A percentile compares a stretch with the other conserved stretches of the same genome.
Evolutionary conservation across 306 rosid genomes (phyloP).

Genomic region (Betula pendula): DNA sequence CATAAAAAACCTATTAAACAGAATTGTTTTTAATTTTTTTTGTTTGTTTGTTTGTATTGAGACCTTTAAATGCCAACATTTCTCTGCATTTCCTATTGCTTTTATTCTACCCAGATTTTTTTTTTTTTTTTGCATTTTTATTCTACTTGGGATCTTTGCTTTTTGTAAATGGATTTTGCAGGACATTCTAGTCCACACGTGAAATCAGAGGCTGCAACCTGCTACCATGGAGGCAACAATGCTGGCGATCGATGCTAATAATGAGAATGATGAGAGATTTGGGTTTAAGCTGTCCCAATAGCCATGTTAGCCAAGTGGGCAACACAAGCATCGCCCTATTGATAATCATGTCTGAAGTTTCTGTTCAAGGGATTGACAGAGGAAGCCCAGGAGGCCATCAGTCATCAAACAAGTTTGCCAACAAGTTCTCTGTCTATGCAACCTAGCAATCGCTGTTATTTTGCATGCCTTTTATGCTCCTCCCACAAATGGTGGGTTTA

Average conservation of each 20-base stretch:
- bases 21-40: too few species aligned
- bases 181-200: background rate
- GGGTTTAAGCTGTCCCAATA: background rate
- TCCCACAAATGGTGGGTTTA: background rate
- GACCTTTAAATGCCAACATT: too few species aligned
- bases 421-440: background rate
- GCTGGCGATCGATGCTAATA: conserved; percentile 13
- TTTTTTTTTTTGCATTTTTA: background rate
- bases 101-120: background rate
- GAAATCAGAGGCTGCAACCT: background rate
- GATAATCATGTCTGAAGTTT: background rate
- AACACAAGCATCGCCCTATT: background rate
- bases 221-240: background rate
- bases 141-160: background rate
- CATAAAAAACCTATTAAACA: too few species aligned
- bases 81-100: background rate
- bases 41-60: background rate
- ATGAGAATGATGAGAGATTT: background rate
- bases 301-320: background rate
- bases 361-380: background rate
- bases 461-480: background rate
- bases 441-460: too few species aligned
- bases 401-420: background rate
- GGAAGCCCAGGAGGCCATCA: background rate
- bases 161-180: background rate